Conservation (phyloP, 106 monocot genomes). For the Hemerocallis citrina region DNA sequence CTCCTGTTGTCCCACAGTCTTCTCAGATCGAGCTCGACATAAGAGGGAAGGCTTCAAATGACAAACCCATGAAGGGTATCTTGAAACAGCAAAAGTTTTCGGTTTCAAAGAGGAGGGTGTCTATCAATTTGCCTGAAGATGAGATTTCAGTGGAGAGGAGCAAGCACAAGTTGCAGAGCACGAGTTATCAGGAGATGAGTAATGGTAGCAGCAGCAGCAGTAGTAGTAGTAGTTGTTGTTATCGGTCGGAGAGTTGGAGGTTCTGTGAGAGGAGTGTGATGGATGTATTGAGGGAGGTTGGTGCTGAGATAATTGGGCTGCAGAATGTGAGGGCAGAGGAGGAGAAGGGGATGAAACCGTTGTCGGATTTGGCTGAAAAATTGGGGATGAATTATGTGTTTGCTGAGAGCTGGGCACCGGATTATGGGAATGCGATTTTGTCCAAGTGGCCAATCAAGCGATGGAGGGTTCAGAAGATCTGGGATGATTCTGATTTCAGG, state of each 20-base stretch:
- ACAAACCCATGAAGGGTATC: constrained; percentile 39
- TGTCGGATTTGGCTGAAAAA: constrained; percentile 71
- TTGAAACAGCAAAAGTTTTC: constrained; percentile 45
- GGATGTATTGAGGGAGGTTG: constrained; percentile 81
- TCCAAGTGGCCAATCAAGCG: constrained; percentile 76
- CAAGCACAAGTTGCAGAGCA: not conserved
- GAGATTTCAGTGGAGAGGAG: constrained; percentile 61
- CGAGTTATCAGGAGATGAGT: no score
- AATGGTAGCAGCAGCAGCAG: constrained; percentile 16
- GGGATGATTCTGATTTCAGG: no score
- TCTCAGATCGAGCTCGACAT: not conserved
- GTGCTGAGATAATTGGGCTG: constrained; percentile 64
- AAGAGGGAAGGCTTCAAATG: not conserved
- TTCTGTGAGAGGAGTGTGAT: constrained; percentile 38
- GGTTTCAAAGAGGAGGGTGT: constrained; percentile 59
- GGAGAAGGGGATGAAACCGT: constrained; percentile 82
- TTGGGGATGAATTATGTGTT: constrained; percentile 84
- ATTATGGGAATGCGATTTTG: constrained; percentile 78
- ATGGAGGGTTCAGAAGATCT: no score
- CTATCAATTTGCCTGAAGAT: constrained; percentile 80
- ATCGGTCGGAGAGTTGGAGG: not conserved
- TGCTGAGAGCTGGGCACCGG: constrained; percentile 68
- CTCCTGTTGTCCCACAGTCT: constrained; percentile 28
- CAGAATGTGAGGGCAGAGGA: constrained; percentile 96
- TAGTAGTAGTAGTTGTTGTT: not conserved